phyloP scores from a whole-genome alignment of 306 rosid genomes.

The Echinosophora koreensis region DNA sequence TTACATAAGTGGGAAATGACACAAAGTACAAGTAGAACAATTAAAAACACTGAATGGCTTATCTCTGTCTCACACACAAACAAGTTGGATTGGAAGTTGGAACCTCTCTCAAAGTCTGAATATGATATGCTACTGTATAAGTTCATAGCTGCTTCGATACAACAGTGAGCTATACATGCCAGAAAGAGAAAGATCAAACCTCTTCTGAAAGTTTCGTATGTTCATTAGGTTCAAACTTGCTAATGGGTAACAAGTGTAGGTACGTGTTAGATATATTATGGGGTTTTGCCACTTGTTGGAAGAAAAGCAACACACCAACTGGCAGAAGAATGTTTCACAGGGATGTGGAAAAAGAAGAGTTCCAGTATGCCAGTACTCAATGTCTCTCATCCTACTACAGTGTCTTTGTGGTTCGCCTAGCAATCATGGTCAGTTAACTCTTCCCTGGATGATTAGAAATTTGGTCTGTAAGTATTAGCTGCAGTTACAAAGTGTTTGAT shows the following conservation, averaged over 20 bases:
- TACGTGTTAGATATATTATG: conserved; percentile 60
- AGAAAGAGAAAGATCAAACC: conserved; percentile 45
- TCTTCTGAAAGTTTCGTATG: conserved; percentile 52
- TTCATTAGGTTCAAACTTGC: conserved; percentile 51
- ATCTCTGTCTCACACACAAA: conserved; percentile 42
- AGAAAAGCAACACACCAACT: conserved; percentile 50
- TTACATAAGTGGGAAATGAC: conserved; percentile 60
- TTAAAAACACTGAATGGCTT: conserved; percentile 36
- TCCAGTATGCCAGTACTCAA: conserved; percentile 68
- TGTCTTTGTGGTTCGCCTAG: conserved; percentile 95
- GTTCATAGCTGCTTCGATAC: conserved; percentile 41
- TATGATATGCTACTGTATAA: conserved; percentile 35
- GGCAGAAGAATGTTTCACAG: conserved; percentile 67
- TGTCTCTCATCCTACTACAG: conserved; percentile 94
- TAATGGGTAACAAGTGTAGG: conserved; percentile 62
- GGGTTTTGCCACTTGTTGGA: conserved; percentile 56
- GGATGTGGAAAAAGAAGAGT: conserved; percentile 89
- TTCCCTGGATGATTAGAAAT: not conserved
- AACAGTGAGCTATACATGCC: conserved; percentile 37
- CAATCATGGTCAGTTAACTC: conserved; percentile 78
- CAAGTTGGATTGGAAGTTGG: conserved; percentile 1
- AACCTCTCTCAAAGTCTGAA: conserved; percentile 1
- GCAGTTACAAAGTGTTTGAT: conserved; percentile 25
- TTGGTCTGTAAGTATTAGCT: conserved; percentile 5
- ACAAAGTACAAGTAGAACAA: conserved; percentile 43